Conservation (phyloP, 257 asterid species). For the Fraxinus americana region DNA sequence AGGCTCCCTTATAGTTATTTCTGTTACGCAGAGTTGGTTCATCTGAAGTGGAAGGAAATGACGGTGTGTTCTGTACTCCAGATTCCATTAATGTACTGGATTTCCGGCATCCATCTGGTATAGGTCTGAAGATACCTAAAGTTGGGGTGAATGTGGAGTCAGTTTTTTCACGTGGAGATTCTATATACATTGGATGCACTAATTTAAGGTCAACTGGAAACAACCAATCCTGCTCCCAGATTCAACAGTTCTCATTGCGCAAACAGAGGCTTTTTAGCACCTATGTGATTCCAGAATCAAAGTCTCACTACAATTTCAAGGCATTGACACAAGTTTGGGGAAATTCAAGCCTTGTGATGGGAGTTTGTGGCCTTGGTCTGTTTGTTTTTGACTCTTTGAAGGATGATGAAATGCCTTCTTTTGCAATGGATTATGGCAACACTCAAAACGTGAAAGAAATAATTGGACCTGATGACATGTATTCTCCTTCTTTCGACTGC, state of each 20-base stretch:
- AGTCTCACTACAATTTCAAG: constrained; percentile 37
- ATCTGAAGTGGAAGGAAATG: constrained; percentile 50
- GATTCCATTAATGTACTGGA: constrained; percentile 51
- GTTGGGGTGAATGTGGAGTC: constrained; percentile 49
- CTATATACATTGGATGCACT: constrained; percentile 48
- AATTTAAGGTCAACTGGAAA: constrained; percentile 40
- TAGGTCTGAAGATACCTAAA: constrained; percentile 48
- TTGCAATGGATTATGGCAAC: constrained; percentile 20
- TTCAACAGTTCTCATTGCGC: constrained; percentile 52
- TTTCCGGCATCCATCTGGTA: constrained; percentile 54
- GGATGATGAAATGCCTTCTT: constrained; percentile 31
- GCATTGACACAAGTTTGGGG: constrained; percentile 61
- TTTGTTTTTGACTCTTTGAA: constrained; percentile 40
- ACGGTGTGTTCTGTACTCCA: constrained; percentile 56
- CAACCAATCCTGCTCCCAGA: constrained; percentile 37
- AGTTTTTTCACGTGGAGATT: constrained; percentile 45
- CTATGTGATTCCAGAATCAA: constrained; percentile 43
- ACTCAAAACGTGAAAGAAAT: constrained; percentile 35
- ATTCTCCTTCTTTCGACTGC: constrained; percentile 54
- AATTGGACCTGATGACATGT: constrained; percentile 54
- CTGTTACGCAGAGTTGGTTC: constrained; percentile 42
- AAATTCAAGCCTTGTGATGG: constrained; percentile 47
- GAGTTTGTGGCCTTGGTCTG: constrained; percentile 51
- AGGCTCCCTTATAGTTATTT: background rate
- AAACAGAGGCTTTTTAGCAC: constrained; percentile 39